phyloP scores from a whole-genome alignment of 306 rosid genomes.

The Alnus rubra region DNA sequence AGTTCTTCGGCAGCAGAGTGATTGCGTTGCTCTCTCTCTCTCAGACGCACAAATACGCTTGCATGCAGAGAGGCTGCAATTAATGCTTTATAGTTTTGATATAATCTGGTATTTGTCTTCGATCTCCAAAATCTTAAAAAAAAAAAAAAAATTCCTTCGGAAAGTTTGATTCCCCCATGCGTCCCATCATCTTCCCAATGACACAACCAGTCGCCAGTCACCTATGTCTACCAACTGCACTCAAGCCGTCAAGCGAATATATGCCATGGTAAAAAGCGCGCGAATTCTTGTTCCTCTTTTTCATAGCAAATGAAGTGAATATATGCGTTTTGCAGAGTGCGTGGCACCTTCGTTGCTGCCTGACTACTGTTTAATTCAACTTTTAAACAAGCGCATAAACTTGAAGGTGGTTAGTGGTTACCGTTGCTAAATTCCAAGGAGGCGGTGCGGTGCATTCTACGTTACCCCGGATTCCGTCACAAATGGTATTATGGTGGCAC shows the following conservation, averaged over 20 bases:
- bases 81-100: background rate
- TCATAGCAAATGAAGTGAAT: background rate
- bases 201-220: background rate
- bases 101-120: background rate
- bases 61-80: background rate
- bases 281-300: background rate
- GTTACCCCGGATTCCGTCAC: no score
- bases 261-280: background rate
- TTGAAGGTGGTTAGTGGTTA: no score
- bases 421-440: no score
- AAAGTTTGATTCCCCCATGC: constrained; percentile 1
- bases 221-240: background rate
- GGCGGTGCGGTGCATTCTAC: no score
- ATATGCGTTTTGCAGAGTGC: background rate
- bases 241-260: background rate
- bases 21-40: no score
- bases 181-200: background rate
- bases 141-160: background rate
- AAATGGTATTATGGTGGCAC: no score
- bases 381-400: no score
- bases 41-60: background rate
- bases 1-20: background rate
- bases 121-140: background rate
- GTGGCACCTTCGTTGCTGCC: background rate
- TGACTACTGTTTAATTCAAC: no score